These are phyloP conservation scores for Coemansia sp. DNA, from an alignment of 192 early-diverging fungal species.

Conservation along the genomic window DNA sequence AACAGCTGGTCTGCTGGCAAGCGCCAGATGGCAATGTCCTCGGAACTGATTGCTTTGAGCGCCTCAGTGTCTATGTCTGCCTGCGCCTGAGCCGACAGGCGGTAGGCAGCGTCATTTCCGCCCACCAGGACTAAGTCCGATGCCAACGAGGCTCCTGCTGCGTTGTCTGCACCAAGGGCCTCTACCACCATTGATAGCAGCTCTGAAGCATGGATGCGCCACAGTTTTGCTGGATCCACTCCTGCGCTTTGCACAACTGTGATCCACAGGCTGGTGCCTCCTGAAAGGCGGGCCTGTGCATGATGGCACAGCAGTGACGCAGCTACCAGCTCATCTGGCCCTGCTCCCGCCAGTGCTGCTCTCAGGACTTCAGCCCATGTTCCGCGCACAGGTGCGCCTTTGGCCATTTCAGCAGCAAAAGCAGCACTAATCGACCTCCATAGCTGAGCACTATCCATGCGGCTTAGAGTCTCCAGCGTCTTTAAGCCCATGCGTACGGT, in stretches of 20 bases:
- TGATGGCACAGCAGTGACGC: constrained; percentile 57
- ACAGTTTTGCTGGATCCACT: constrained; percentile 68
- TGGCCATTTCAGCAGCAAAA: constrained; percentile 11
- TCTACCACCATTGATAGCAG: constrained; percentile 55
- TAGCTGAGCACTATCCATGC: constrained; percentile 16
- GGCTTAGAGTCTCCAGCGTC: constrained; percentile 20
- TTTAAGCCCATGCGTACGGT: constrained; percentile 2
- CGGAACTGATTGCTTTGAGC: constrained; percentile 18
- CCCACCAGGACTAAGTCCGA: constrained; percentile 35
- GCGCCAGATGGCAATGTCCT: constrained; percentile 41
- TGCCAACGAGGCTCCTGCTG: constrained; percentile 19
- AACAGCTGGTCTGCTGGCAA: constrained; percentile 32
- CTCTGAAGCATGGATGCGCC: constrained; percentile 33
- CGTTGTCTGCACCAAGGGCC: constrained; percentile 39
- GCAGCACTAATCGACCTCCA: constrained; percentile 18
- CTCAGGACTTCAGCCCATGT: constrained; percentile 31
- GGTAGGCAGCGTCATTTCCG: constrained; percentile 32
- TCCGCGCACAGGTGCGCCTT: not conserved
- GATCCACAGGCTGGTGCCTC: constrained; percentile 80
- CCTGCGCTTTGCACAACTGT: constrained; percentile 71
- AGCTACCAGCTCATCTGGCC: constrained; percentile 41
- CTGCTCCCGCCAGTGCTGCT: constrained; percentile 9
- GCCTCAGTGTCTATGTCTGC: constrained; percentile 19
- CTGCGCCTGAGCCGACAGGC: constrained; percentile 28
- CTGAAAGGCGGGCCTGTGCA: constrained; percentile 15